These are phyloP conservation scores for Brasenia schreberi DNA, from an alignment of 164 flowering plant genomes.

Conservation along the genomic window DNA sequence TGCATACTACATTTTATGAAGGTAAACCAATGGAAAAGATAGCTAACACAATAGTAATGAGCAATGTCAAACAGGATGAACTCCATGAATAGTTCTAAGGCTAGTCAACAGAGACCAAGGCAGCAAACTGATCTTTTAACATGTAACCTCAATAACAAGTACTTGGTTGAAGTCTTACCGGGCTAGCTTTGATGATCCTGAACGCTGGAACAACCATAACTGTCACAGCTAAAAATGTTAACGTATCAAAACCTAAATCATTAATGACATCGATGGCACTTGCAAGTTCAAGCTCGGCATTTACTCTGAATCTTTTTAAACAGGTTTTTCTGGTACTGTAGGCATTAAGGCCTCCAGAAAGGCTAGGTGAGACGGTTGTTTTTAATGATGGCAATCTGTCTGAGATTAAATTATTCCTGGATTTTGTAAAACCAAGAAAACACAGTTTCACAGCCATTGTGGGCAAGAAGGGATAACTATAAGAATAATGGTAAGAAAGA, in stretches of 20 bases:
- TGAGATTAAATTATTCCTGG: slow-evolving; percentile 11
- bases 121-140: not conserved
- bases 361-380: slow-evolving; percentile 6
- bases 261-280: slow-evolving; percentile 84
- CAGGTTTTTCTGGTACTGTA: slow-evolving; percentile 7
- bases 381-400: slow-evolving; percentile 8
- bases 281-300: slow-evolving; percentile 53
- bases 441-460: slow-evolving; percentile 8
- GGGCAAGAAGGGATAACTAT: slow-evolving; percentile 6
- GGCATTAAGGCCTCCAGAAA: slow-evolving; percentile 16
- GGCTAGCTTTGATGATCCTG: slow-evolving; percentile 76
- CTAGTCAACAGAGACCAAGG: not conserved
- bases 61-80: no score
- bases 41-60: no score
- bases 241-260: slow-evolving; percentile 91
- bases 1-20: no score
- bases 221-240: slow-evolving; percentile 84
- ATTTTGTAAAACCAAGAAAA: slow-evolving; percentile 10
- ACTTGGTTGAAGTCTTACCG: slow-evolving; percentile 40
- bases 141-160: not conserved
- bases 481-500: slow-evolving; percentile 13
- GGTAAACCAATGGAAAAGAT: no score
- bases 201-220: slow-evolving; percentile 86
- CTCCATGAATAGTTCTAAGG: no score
- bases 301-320: slow-evolving; percentile 19